Conservation (phyloP, 345 rosid genomes). For the Syzygium aromaticum region DNA sequence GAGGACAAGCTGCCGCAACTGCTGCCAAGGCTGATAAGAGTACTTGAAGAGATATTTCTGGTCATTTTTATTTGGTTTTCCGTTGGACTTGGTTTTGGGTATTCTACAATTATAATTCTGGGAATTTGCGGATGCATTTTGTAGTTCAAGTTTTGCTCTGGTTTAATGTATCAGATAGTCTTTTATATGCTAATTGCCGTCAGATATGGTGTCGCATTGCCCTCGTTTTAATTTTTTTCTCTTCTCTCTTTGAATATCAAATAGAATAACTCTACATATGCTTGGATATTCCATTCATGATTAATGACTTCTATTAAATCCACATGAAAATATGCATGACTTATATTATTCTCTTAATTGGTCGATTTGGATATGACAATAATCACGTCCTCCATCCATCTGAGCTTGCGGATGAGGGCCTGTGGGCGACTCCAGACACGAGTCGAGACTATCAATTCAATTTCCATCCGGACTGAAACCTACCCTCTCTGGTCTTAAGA, state of each 20-base stretch:
- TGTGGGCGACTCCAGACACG: too few species aligned
- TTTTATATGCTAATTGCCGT: neutral
- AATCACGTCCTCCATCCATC: neutral
- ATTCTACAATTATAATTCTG: neutral
- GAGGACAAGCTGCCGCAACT: constrained; percentile 29
- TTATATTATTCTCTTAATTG: neutral
- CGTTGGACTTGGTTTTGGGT: neutral
- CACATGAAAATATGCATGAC: neutral
- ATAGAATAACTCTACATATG: accelerated
- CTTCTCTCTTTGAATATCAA: neutral
- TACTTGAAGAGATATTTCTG: neutral
- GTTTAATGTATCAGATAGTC: neutral
- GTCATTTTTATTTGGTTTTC: neutral
- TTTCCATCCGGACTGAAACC: accelerated
- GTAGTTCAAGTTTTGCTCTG: constrained; percentile 1
- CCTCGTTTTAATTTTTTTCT: too few species aligned
- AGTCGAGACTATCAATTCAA: too few species aligned
- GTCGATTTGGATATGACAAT: neutral
- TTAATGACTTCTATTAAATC: neutral
- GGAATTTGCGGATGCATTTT: neutral
- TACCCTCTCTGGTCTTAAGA: accelerated
- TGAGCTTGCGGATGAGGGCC: neutral
- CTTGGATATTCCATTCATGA: neutral
- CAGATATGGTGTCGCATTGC: neutral
- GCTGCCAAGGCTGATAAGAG: constrained; percentile 28